Base-by-base conservation (phyloP, 805 yeast species). In the Komagataella mondaviorum region DNA sequence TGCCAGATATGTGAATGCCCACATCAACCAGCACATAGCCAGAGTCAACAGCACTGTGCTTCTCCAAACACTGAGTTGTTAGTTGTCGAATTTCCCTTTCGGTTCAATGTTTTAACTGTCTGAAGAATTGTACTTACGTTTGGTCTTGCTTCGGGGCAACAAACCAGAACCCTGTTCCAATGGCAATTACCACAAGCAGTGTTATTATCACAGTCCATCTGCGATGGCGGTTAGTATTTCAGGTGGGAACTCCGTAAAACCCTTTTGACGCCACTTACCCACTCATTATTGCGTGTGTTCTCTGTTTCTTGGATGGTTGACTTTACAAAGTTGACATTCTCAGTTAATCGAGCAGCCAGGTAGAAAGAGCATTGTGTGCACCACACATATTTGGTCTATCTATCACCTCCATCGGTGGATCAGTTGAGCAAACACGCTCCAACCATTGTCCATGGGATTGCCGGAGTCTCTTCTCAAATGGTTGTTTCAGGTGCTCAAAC, bases 111-210 rank as follows among this genome's bases (percentile, higher is more conserved):
- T 20, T 20, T 20, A 20, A 20, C 20, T 2, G 20, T 20, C 20
- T 20, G 20, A 20, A 20, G 20, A 44, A 24, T 23, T 18, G 36
- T 45, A 74, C 80, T 64, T 66, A 78, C 76, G 87, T 80, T 67
- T 75, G 78, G 64, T 88, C 85, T 59, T 83, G 77, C 67, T 84
- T 83, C 48, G 97, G 96, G 6, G 96, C 95, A 65, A 80, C 73
- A 50, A 75, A 70, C 97, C 97, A 90, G 54, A 89, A 82, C 47
- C 75, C 71, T n/a, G 77, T 73, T 12, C 88, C 79, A 46, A 77
- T 67, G 22, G 73, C 75, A 23, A 73, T 77, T 10, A 83, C 83
- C 52, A 78, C 70, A 23, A 82, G 60, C 55, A 88, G 71, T 30
- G 80, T 84, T 53, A 77, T 69, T 53, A 86, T 71, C 56, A 88